These are phyloP conservation scores for Mangifera indica DNA, from an alignment of 345 rosid species.

Conservation along the genomic window DNA sequence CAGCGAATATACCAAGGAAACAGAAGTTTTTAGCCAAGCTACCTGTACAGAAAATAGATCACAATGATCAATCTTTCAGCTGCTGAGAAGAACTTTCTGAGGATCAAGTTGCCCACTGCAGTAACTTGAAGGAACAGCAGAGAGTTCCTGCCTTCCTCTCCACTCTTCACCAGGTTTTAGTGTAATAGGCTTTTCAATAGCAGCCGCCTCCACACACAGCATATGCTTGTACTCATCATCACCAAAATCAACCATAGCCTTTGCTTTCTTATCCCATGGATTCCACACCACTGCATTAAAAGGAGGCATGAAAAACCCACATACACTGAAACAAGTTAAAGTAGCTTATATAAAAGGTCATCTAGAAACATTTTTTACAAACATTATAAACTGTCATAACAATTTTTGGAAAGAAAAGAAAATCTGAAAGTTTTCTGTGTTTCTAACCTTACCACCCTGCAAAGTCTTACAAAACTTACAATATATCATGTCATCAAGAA, in stretches of 20 bases:
- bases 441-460: too few species aligned
- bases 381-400: too few species aligned
- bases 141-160: slow-evolving; percentile 89
- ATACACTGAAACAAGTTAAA: too few species aligned
- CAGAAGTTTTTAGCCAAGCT: slow-evolving; percentile 17
- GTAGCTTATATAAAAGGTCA: too few species aligned
- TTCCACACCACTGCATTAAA: slow-evolving; percentile 84
- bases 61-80: slow-evolving; percentile 29
- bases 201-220: slow-evolving; percentile 96
- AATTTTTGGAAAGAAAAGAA: too few species aligned
- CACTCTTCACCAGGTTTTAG: slow-evolving; percentile 94
- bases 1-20: not conserved
- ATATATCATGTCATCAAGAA: too few species aligned
- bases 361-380: too few species aligned
- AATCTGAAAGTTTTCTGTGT: too few species aligned
- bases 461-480: too few species aligned
- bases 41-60: slow-evolving; percentile 40
- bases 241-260: slow-evolving; percentile 81
- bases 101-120: slow-evolving; percentile 98
- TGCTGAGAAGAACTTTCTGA: slow-evolving; percentile 58
- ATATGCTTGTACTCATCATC: slow-evolving; percentile 93
- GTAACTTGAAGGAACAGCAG: slow-evolving; percentile 90
- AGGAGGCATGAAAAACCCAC: not conserved
- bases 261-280: slow-evolving; percentile 95
- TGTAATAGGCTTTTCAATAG: slow-evolving; percentile 74